These are phyloP conservation scores for Noccaea bulbosa DNA, from an alignment of 345 rosid species.

Conservation along the genomic window DNA sequence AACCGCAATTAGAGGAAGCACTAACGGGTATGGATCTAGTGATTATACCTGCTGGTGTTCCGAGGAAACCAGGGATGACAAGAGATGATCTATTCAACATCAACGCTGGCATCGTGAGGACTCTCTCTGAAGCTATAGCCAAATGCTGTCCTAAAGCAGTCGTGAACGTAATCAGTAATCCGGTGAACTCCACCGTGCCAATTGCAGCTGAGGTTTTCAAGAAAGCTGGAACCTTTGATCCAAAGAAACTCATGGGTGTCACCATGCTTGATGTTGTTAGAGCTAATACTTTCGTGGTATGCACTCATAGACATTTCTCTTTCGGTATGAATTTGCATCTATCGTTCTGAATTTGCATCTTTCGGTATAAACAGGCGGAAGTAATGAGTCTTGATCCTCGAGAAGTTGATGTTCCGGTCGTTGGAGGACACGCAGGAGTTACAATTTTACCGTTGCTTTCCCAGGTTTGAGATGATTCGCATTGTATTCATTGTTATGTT, in stretches of 20 bases:
- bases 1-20: conserved; percentile 77
- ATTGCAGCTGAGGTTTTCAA: conserved; percentile 94
- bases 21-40: conserved; percentile 92
- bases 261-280: conserved; percentile 97
- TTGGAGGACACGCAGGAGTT: conserved; percentile 87
- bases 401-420: conserved; percentile 77
- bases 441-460: conserved; percentile 80
- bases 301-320: conserved; percentile 1
- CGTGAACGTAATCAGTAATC: conserved; percentile 90
- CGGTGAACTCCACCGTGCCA: conserved; percentile 95
- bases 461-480: conserved; percentile 55
- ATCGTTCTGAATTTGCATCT: too few relatives aligned
- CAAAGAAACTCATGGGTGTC: conserved; percentile 85
- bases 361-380: conserved; percentile 60
- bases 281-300: conserved; percentile 98
- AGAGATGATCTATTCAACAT: conserved; percentile 97
- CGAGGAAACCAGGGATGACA: conserved; percentile 99
- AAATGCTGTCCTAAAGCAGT: conserved; percentile 82
- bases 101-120: conserved; percentile 92
- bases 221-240: conserved; percentile 87
- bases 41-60: conserved; percentile 95
- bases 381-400: conserved; percentile 82
- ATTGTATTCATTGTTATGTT: neutral
- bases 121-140: conserved; percentile 84
- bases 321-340: too few relatives aligned